Percentiles rank a stretch among this genome's conserved stretches.
Evolutionary conservation across 73 alveolate species (phyloP).

Genomic region (Paramecium bursaria): DNA sequence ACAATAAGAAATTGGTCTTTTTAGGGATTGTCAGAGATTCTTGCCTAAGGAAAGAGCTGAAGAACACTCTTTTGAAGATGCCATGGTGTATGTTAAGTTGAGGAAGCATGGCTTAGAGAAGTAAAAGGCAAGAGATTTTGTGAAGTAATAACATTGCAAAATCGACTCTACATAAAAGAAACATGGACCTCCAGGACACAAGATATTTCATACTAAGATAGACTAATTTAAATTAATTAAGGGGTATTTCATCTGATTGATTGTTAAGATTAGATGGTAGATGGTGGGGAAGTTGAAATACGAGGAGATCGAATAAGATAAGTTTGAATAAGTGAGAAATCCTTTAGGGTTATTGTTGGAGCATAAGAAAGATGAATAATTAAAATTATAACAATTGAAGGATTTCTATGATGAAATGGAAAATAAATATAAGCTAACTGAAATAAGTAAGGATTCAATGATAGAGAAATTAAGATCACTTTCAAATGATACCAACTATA

Average conservation of each 20-base stretch:
- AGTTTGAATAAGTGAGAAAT: neutral
- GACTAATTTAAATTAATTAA: neutral
- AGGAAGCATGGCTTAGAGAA: slow-evolving; percentile 33
- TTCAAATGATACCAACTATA: slow-evolving; percentile 21
- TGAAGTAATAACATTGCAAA: slow-evolving; percentile 42
- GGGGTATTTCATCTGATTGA: neutral
- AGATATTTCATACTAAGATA: slow-evolving; percentile 36
- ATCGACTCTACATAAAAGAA: slow-evolving; percentile 40
- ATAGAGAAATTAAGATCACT: slow-evolving; percentile 19
- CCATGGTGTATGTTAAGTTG: neutral
- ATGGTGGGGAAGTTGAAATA: slow-evolving; percentile 47
- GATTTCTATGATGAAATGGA: slow-evolving; percentile 36
- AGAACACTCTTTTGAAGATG: slow-evolving; percentile 24
- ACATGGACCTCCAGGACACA: slow-evolving; percentile 61
- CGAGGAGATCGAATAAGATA: neutral
- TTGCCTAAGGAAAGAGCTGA: slow-evolving; percentile 42
- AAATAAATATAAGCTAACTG: neutral
- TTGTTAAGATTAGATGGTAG: slow-evolving; percentile 34
- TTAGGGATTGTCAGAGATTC: slow-evolving; percentile 18
- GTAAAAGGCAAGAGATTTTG: slow-evolving; percentile 1
- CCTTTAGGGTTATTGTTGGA: neutral
- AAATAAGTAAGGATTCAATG: too few relatives aligned
- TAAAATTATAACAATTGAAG: slow-evolving; percentile 5
- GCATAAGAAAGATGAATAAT: slow-evolving; percentile 35
- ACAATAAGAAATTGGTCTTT: slow-evolving; percentile 19